phyloP scores from a whole-genome alignment of 352 stramenopile genomes.

The Phytophthora ramorum region DNA sequence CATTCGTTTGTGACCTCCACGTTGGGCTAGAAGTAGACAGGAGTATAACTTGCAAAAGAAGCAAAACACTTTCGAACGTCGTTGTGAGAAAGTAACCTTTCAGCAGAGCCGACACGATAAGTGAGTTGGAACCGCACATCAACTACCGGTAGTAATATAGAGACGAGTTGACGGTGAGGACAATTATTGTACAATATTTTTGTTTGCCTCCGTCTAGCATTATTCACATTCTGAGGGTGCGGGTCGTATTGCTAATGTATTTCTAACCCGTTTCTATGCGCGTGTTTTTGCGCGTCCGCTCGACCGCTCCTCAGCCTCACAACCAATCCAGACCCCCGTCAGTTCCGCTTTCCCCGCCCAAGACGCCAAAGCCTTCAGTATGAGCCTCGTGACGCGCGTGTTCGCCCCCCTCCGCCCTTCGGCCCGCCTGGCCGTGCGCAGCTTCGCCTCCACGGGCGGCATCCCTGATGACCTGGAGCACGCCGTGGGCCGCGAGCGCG shows the following conservation, averaged over 20 bases:
- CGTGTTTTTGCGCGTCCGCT: constrained; percentile 16
- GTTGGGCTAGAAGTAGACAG: no score
- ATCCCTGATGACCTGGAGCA: constrained; percentile 84
- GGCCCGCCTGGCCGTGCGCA: constrained; percentile 46
- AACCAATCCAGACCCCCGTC: constrained; percentile 12
- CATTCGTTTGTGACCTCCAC: no score
- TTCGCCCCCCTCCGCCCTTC: constrained; percentile 63
- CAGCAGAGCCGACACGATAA: no score
- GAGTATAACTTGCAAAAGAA: no score
- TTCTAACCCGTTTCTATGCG: constrained; percentile 20
- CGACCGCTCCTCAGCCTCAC: constrained; percentile 9
- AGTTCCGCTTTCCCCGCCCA: constrained; percentile 32
- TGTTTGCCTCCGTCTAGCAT: no score
- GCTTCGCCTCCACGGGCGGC: constrained; percentile 57
- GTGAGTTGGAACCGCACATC: no score
- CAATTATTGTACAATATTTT: no score
- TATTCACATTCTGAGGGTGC: neutral
- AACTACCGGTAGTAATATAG: no score
- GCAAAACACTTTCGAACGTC: no score
- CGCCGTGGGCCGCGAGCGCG: constrained; percentile 80
- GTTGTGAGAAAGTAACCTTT: no score
- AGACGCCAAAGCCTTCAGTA: constrained; percentile 21
- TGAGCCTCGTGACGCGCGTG: constrained; percentile 59
- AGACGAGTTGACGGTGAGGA: no score
- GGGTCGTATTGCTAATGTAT: constrained; percentile 1